Evolutionary conservation across 108 stramenopile species (phyloP).

Genomic region (Conticribra weissflogii): DNA sequence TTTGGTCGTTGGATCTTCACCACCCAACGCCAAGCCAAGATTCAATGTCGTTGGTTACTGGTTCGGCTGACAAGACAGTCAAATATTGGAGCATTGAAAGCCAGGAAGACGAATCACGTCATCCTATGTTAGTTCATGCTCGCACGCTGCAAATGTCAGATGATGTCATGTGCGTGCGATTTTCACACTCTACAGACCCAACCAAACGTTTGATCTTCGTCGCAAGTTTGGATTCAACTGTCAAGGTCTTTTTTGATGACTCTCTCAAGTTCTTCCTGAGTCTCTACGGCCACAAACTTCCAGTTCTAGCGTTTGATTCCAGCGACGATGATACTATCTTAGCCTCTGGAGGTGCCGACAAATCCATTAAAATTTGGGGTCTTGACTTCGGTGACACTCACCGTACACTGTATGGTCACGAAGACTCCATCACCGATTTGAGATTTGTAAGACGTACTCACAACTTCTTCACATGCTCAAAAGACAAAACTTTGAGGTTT

Average conservation of each 20-base stretch:
- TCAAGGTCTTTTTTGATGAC: constrained; percentile 99
- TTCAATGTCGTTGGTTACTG: constrained; percentile 76
- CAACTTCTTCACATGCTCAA: constrained; percentile 94
- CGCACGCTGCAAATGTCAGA: constrained; percentile 93
- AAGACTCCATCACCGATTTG: constrained; percentile 94
- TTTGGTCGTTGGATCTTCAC: constrained; percentile 86
- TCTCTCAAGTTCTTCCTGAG: constrained; percentile 97
- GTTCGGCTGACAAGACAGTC: constrained; percentile 93
- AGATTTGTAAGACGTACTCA: constrained; percentile 90
- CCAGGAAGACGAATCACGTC: constrained; percentile 54
- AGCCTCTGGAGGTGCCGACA: constrained; percentile 96
- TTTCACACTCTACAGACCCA: constrained; percentile 77
- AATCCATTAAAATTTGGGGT: constrained; percentile 98
- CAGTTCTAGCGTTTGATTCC: constrained; percentile 93
- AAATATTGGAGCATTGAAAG: constrained; percentile 95
- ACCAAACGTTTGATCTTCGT: constrained; percentile 80
- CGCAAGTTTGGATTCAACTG: constrained; percentile 91
- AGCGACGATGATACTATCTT: constrained; percentile 94
- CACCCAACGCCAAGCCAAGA: constrained; percentile 57
- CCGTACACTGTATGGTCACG: constrained; percentile 95
- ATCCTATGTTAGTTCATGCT: constrained; percentile 86
- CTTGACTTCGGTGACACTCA: constrained; percentile 99
- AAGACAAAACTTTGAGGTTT: constrained; percentile 92
- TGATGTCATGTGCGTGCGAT: constrained; percentile 94
- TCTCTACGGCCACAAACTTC: constrained; percentile 98